Evolutionary conservation across 768 basidiomycete genomes (phyloP), one percentile per base, ranked within the genome.

Genomic region (Lactarius deliciosus): DNA sequence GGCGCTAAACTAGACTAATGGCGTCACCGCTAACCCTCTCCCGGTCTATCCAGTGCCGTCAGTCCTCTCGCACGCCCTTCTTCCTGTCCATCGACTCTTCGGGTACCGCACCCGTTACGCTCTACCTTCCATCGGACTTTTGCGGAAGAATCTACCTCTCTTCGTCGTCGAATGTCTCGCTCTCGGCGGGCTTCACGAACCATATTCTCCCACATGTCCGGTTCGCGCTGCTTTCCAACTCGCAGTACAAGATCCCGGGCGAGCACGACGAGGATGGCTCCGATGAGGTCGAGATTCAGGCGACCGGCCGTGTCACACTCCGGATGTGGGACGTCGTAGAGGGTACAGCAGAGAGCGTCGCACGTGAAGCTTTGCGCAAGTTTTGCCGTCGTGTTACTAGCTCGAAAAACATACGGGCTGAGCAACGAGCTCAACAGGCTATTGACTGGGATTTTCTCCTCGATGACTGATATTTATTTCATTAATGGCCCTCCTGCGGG

Each of bases 381-480:
- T 63, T 71, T 56, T 74, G 74, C 71, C 87, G 84, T 74, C 82
- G 88, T 57, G 79, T 90, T 66, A 88, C 90, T 73, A 79, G 86
- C 50, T 72, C 79, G 13, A 84, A 80, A 72, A 87, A 82, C 74
- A 77, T 79, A 54, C 64, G 68, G n/a, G 16, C 50, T 22, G 70
- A 57, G 28, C 64, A 61, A 41, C 64, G 59, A 60, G 83, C 84
- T 8, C 85, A 83, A 72, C 72, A 72, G 36, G 70, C 79, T 54
- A 86, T 90, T 65, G 82, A 91, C 76, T 92, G 90, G 90, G 90
- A 92, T 74, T 91, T 89, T 76, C 78, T 92, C 64, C 81, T 92
- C 57, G 88, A 90, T 66, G 88, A 89, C 73, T 90, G 77, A 61
- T 45, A 20, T 22, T 28, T 20, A 15, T 53, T 40, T 58, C 40